A percentile compares a stretch with the other conserved stretches of the same genome.
Conservation (phyloP, 768 basidiomycete genomes). For the Termitomyces sp. region DNA sequence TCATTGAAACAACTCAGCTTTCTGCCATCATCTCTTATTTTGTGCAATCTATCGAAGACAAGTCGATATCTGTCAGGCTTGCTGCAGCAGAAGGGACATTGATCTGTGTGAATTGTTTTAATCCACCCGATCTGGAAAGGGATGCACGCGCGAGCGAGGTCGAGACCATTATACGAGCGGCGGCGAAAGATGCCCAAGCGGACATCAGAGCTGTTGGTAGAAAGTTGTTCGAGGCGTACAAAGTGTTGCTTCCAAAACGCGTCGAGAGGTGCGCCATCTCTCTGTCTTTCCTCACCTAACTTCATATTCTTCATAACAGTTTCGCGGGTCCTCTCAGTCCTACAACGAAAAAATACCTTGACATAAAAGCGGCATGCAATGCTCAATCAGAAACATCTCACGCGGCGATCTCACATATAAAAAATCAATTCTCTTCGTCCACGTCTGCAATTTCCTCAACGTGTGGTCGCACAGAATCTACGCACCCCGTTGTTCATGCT, state of each 20-base stretch:
- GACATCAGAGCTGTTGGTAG: slow-evolving; percentile 70
- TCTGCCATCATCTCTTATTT: slow-evolving; percentile 62
- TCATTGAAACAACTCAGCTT: slow-evolving; percentile 68
- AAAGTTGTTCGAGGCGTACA: slow-evolving; percentile 76
- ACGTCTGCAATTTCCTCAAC: slow-evolving; percentile 23
- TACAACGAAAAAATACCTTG: slow-evolving; percentile 72
- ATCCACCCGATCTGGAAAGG: slow-evolving; percentile 77
- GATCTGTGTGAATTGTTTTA: slow-evolving; percentile 68
- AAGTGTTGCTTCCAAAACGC: slow-evolving; percentile 61
- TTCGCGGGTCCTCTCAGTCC: slow-evolving; percentile 75
- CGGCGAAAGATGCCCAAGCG: slow-evolving; percentile 71
- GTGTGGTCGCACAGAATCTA: slow-evolving; percentile 12
- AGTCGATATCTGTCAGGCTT: slow-evolving; percentile 60
- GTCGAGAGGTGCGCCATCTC: slow-evolving; percentile 51
- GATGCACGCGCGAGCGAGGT: slow-evolving; percentile 61
- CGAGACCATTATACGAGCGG: slow-evolving; percentile 63
- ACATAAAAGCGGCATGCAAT: slow-evolving; percentile 32
- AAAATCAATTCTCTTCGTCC: slow-evolving; percentile 18
- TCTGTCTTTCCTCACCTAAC: background rate
- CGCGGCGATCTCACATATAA: slow-evolving; percentile 11
- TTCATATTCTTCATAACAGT: slow-evolving; percentile 33
- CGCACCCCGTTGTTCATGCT: slow-evolving; percentile 14
- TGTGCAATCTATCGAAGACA: slow-evolving; percentile 59
- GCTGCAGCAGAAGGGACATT: slow-evolving; percentile 65
- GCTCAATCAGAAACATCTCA: slow-evolving; percentile 18